Percentiles rank a stretch among this genome's conserved stretches.
These are phyloP conservation scores for Davidsoniella neocaledoniae DNA, from an alignment of 2,329 filamentous ascomycete species.

Conservation along the genomic window DNA sequence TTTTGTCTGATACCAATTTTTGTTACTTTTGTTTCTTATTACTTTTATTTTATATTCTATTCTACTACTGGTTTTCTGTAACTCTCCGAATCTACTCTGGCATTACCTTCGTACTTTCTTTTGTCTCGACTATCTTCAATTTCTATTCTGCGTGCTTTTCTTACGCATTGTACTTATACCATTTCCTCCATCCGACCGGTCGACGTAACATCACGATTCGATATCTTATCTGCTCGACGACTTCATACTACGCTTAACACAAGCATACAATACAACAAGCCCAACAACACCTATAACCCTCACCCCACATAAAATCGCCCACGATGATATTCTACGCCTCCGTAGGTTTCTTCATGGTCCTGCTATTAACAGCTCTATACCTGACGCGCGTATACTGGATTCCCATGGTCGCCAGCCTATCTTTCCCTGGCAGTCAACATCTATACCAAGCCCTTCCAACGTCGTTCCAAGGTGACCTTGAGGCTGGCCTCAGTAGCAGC, in stretches of 20 bases:
- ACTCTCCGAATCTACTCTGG: too few relatives aligned
- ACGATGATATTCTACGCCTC: slow-evolving; percentile 75
- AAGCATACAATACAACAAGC: not conserved
- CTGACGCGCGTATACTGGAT: slow-evolving; percentile 67
- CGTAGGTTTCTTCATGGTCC: slow-evolving; percentile 52
- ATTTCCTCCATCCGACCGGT: not conserved
- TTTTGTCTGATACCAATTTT: too few relatives aligned
- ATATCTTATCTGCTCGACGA: not conserved
- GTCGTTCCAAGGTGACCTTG: slow-evolving; percentile 69
- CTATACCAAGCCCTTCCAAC: slow-evolving; percentile 63
- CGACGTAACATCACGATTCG: too few relatives aligned
- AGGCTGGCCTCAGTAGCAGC: slow-evolving; percentile 66
- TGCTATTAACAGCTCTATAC: slow-evolving; percentile 61
- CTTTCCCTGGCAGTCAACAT: slow-evolving; percentile 36
- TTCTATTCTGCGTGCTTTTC: not conserved
- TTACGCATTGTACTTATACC: not conserved
- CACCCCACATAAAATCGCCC: not conserved
- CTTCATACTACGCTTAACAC: not conserved
- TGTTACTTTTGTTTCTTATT: not conserved
- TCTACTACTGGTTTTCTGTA: too few relatives aligned
- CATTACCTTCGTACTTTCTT: too few relatives aligned
- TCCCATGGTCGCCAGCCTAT: slow-evolving; percentile 44
- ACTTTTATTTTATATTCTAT: not conserved
- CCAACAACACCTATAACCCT: not conserved
- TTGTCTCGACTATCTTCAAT: too few relatives aligned